A percentile compares a stretch with the other conserved stretches of the same genome.
Evolutionary conservation across 106 monocot species (phyloP).

Genomic region (Chionographis japonica): DNA sequence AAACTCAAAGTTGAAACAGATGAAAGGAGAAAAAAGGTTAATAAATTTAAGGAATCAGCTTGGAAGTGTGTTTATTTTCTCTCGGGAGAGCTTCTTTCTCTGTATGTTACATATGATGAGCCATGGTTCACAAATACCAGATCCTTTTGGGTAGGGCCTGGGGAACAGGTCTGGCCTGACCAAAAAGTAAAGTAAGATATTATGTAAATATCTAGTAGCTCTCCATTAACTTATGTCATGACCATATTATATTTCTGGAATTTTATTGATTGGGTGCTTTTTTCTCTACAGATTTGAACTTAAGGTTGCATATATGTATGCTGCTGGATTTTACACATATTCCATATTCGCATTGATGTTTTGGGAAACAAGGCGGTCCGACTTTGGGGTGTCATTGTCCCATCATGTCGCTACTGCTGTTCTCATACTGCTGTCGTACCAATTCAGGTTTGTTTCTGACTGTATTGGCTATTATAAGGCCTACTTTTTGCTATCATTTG

Average conservation of each 20-base stretch:
- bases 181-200: conserved; percentile 68
- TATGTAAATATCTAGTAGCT: background rate
- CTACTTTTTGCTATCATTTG: background rate
- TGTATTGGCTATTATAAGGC: background rate
- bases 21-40: conserved; percentile 61
- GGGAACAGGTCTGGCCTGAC: conserved; percentile 87
- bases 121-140: conserved; percentile 84
- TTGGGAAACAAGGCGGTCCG: conserved; percentile 95
- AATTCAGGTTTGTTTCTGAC: conserved; percentile 52
- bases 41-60: conserved; percentile 91
- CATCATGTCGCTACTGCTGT: conserved; percentile 79
- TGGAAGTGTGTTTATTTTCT: conserved; percentile 89
- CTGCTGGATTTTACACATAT: conserved; percentile 88
- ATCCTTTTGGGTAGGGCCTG: conserved; percentile 88
- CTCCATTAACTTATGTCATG: background rate
- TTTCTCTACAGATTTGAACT: conserved; percentile 52
- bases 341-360: conserved; percentile 88
- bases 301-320: conserved; percentile 80
- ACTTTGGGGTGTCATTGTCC: conserved; percentile 85
- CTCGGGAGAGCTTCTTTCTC: conserved; percentile 56
- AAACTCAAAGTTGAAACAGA: conserved; percentile 39
- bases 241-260: background rate
- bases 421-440: conserved; percentile 82
- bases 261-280: conserved; percentile 10
- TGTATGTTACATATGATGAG: conserved; percentile 78